Evolutionary conservation across 208 protist species (phyloP).

Genomic region (Acanthamoeba culbertsoni): DNA sequence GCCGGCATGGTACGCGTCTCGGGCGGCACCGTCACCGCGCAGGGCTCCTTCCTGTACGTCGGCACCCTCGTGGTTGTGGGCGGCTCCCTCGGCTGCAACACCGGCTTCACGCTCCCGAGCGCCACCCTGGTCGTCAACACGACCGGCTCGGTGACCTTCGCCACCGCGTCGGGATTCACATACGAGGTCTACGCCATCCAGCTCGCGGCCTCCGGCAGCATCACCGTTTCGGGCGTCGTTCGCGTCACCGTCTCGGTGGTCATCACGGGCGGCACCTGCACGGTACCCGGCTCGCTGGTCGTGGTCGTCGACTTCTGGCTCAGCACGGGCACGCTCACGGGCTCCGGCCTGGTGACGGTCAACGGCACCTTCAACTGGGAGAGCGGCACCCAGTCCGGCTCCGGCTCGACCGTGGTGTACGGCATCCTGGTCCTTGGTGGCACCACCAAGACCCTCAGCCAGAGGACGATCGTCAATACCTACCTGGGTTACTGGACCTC

Average conservation of each 20-base stretch:
- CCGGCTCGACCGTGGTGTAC: slow-evolving; percentile 17
- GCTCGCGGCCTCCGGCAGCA: background rate
- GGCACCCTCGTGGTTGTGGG: background rate
- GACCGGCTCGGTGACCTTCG: background rate
- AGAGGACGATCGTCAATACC: background rate
- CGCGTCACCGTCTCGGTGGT: background rate
- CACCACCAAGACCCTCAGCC: background rate
- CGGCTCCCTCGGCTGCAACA: background rate
- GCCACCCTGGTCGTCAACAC: background rate
- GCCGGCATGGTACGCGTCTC: slow-evolving; percentile 10
- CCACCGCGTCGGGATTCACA: background rate
- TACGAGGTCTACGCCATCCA: background rate
- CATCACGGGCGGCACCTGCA: slow-evolving; percentile 40
- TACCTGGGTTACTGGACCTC: slow-evolving; percentile 34
- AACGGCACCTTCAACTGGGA: slow-evolving; percentile 57
- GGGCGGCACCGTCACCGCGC: background rate
- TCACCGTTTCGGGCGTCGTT: slow-evolving; percentile 13
- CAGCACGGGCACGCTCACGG: slow-evolving; percentile 39
- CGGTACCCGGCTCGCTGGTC: background rate
- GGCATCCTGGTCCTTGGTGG: slow-evolving; percentile 31
- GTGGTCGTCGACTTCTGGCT: slow-evolving; percentile 22
- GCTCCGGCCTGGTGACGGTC: slow-evolving; percentile 9
- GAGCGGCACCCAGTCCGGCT: slow-evolving; percentile 28
- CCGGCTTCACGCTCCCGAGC: background rate
- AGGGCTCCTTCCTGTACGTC: background rate